These are phyloP conservation scores for Cyclotella choctawhatcheeana DNA, from an alignment of 108 stramenopile genomes.

Conservation along the genomic window DNA sequence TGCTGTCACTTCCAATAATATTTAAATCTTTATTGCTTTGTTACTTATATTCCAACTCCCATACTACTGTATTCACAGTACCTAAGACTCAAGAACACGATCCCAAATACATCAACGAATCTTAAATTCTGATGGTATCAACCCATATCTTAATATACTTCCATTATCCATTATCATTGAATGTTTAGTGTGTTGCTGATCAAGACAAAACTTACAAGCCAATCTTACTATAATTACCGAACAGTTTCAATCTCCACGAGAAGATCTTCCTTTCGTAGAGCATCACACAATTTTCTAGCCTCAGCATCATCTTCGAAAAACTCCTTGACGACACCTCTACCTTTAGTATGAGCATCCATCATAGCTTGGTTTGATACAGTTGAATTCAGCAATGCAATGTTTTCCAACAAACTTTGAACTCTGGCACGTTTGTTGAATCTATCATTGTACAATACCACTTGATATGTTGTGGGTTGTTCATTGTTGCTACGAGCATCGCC, in stretches of 20 bases:
- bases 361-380: conserved; percentile 18
- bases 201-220: too few relatives aligned
- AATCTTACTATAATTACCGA: too few relatives aligned
- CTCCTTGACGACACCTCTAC: conserved; percentile 18
- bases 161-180: too few relatives aligned
- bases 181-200: too few relatives aligned
- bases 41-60: too few relatives aligned
- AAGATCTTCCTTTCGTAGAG: conserved; percentile 2
- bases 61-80: too few relatives aligned
- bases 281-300: not conserved
- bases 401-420: conserved; percentile 22
- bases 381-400: conserved; percentile 17
- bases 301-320: not conserved
- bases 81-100: too few relatives aligned
- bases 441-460: conserved; percentile 40
- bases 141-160: too few relatives aligned
- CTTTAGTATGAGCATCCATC: conserved; percentile 44
- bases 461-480: not conserved
- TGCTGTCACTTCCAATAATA: too few relatives aligned
- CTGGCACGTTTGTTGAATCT: conserved; percentile 33
- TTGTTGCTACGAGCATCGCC: not conserved
- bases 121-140: too few relatives aligned
- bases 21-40: too few relatives aligned
- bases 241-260: not conserved
- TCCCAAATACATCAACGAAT: too few relatives aligned